Conservation (phyloP, 2,329 filamentous ascomycete genomes). For the Pyricularia pennisetigena region DNA sequence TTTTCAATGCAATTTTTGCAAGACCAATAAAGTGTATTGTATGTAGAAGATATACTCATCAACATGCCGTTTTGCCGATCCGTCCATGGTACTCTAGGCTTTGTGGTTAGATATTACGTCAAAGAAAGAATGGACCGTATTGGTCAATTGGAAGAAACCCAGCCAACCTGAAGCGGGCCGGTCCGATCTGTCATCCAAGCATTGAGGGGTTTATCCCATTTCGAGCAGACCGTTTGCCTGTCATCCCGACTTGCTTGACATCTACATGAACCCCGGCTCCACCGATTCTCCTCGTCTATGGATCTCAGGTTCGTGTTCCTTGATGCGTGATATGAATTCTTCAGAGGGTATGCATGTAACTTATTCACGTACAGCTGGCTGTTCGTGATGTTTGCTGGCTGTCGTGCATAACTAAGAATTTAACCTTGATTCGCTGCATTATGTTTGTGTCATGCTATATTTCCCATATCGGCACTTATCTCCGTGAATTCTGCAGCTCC, state of each 20-base stretch:
- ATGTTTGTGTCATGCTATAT: not conserved
- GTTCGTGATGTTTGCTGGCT: not conserved
- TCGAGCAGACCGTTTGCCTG: not conserved
- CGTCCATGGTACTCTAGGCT: not conserved
- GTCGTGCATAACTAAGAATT: not conserved
- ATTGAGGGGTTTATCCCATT: not conserved
- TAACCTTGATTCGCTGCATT: not conserved
- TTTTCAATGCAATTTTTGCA: not conserved
- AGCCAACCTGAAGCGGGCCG: not conserved
- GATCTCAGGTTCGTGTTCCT: too few relatives aligned
- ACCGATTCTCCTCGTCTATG: not conserved
- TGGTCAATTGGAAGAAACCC: not conserved
- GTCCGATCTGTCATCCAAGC: not conserved
- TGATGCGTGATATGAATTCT: not conserved
- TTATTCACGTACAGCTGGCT: not conserved
- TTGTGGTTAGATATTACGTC: not conserved
- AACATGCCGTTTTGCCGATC: not conserved
- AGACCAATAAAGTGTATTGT: too few relatives aligned
- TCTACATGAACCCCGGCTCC: not conserved
- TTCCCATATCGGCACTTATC: not conserved
- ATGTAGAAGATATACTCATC: too few relatives aligned
- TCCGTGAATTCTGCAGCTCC: not conserved
- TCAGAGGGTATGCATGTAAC: not conserved
- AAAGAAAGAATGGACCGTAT: not conserved
- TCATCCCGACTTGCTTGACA: not conserved